Evolutionary conservation across 768 basidiomycete genomes (phyloP).

Genomic region (Tulasnella sp.): DNA sequence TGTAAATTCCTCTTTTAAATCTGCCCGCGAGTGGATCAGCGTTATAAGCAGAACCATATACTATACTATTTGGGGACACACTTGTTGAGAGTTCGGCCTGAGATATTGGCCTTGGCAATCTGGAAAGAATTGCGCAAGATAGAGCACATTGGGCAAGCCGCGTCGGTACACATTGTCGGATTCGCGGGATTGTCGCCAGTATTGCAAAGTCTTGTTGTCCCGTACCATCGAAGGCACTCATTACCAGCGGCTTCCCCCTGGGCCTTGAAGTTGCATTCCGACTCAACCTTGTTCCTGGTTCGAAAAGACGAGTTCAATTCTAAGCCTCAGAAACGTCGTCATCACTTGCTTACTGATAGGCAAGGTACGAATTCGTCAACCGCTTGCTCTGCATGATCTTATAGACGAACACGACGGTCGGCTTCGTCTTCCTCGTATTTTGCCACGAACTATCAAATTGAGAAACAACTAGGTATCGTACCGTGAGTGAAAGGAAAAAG

Average conservation of each 20-base stretch:
- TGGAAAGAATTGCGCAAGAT: constrained; percentile 17
- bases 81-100: background rate
- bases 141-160: background rate
- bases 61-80: background rate
- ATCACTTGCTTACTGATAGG: background rate
- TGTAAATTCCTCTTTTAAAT: constrained; percentile 3
- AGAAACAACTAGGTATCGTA: background rate
- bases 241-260: background rate
- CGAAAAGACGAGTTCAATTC: background rate
- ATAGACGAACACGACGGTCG: background rate
- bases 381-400: background rate
- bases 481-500: background rate
- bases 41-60: background rate
- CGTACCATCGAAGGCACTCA: constrained; percentile 13
- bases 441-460: constrained; percentile 10
- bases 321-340: too few relatives aligned
- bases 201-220: constrained; percentile 5
- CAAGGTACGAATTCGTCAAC: background rate
- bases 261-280: constrained; percentile 14
- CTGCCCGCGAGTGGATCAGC: background rate
- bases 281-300: background rate
- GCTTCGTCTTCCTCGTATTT: background rate
- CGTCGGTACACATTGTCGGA: background rate
- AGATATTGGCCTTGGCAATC: background rate
- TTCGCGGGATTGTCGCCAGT: background rate